Evolutionary conservation across 2,329 filamentous ascomycete genomes (phyloP).

Genomic region (Ophiostoma australiae): DNA sequence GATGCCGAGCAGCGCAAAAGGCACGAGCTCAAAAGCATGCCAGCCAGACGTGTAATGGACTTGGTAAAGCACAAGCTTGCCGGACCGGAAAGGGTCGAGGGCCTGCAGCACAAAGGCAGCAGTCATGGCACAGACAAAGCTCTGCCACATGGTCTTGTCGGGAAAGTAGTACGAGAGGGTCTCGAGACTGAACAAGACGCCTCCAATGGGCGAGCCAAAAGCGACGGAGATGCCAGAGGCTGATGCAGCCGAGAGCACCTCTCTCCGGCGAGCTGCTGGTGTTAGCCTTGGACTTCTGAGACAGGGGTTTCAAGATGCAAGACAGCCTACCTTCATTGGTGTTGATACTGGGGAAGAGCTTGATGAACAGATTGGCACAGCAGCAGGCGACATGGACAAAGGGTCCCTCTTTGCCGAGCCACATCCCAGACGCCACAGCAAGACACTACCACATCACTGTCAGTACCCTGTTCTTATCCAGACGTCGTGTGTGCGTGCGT

Average conservation of each 20-base stretch:
- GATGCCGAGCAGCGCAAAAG: constrained; percentile 80
- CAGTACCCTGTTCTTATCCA: not conserved
- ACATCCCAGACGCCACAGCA: constrained; percentile 88
- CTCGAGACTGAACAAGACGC: constrained; percentile 93
- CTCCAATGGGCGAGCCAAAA: constrained; percentile 89
- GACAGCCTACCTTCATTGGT: constrained; percentile 61
- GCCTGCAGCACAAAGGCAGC: constrained; percentile 89
- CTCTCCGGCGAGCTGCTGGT: constrained; percentile 62
- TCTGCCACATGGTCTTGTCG: constrained; percentile 99
- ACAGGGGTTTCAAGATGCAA: not conserved
- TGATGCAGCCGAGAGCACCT: constrained; percentile 86
- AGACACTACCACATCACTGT: constrained; percentile 50
- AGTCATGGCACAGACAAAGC: constrained; percentile 99
- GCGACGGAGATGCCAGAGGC: constrained; percentile 90
- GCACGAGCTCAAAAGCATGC: constrained; percentile 90
- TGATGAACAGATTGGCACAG: constrained; percentile 91
- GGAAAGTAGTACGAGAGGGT: constrained; percentile 97
- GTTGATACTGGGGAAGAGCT: constrained; percentile 74
- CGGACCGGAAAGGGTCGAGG: constrained; percentile 89
- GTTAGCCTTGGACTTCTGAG: not conserved
- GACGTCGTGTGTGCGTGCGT: not conserved
- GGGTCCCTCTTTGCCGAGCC: constrained; percentile 94
- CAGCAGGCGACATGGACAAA: constrained; percentile 95
- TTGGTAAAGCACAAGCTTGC: constrained; percentile 92
- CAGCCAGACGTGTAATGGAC: constrained; percentile 87